phyloP scores from a whole-genome alignment of 352 stramenopile genomes.

The Pythium scleroteichum region DNA sequence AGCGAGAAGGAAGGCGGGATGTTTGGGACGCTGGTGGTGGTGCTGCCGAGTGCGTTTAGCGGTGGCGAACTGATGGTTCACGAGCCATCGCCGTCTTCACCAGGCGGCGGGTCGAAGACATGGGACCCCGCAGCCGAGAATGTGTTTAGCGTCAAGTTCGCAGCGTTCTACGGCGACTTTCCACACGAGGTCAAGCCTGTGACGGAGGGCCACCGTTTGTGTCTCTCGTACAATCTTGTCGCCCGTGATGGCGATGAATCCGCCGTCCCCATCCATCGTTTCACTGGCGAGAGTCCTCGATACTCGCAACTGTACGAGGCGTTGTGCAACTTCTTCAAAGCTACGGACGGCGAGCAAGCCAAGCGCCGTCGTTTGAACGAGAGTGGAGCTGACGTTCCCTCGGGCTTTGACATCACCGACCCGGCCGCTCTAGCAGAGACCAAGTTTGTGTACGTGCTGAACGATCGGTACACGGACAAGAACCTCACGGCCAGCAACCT shows the following conservation, averaged over 20 bases:
- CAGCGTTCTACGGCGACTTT: slow-evolving; percentile 27
- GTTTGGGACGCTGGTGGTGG: slow-evolving; percentile 50
- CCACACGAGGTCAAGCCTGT: slow-evolving; percentile 18
- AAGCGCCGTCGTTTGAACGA: too few species aligned
- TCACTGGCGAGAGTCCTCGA: not conserved
- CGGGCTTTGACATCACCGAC: too few species aligned
- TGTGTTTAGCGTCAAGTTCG: slow-evolving; percentile 19
- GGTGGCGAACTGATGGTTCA: slow-evolving; percentile 19
- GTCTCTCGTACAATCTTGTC: slow-evolving; percentile 28
- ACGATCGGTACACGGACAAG: too few species aligned
- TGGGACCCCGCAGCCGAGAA: too few species aligned
- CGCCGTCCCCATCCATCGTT: too few species aligned
- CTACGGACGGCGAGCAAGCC: too few species aligned
- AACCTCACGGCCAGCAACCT: too few species aligned
- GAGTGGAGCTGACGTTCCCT: too few species aligned
- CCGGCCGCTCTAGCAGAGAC: too few species aligned
- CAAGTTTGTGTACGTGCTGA: too few species aligned
- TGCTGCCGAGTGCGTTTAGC: slow-evolving; percentile 28
- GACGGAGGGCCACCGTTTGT: slow-evolving; percentile 21
- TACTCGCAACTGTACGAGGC: slow-evolving; percentile 5
- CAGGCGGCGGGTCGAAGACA: too few species aligned
- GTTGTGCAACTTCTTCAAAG: too few species aligned
- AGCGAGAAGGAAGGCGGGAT: slow-evolving; percentile 41
- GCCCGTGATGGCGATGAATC: not conserved
- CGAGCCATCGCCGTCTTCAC: slow-evolving; percentile 1